A percentile compares a stretch with the other conserved stretches of the same genome.
These are phyloP conservation scores for Ehretia macrophylla DNA, from an alignment of 257 asterid genomes.

Conservation along the genomic window DNA sequence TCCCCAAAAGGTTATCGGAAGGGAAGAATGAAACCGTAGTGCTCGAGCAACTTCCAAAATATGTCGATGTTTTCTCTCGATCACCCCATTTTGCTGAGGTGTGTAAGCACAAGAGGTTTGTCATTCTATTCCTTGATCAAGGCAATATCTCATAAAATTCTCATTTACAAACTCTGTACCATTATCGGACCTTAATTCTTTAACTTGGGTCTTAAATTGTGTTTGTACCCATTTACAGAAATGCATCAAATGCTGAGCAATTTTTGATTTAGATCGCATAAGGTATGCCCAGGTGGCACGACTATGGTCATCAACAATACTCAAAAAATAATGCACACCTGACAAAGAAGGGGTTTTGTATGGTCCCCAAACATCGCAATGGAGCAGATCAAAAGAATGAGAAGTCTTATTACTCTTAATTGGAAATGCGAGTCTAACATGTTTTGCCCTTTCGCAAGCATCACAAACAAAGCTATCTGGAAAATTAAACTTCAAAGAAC, in stretches of 20 bases:
- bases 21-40: not conserved
- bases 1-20: not conserved
- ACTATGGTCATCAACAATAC: not conserved
- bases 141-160: no score
- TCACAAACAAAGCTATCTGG: no score
- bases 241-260: not conserved
- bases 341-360: not conserved
- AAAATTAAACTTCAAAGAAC: no score
- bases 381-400: not conserved
- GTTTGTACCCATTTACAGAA: not conserved
- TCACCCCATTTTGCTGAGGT: conserved; percentile 7
- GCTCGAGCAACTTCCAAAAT: not conserved
- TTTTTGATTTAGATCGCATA: not conserved
- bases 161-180: not conserved
- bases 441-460: no score
- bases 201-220: not conserved
- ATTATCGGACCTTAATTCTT: not conserved
- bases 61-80: conserved; percentile 5
- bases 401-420: no score
- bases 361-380: not conserved
- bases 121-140: not conserved
- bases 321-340: not conserved
- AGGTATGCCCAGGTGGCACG: not conserved
- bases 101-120: not conserved
- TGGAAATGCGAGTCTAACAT: no score